Evolutionary conservation across 2,329 filamentous ascomycete genomes (phyloP), one percentile per base, ranked within the genome.

Genomic region (Tolypocladium endophyticum): DNA sequence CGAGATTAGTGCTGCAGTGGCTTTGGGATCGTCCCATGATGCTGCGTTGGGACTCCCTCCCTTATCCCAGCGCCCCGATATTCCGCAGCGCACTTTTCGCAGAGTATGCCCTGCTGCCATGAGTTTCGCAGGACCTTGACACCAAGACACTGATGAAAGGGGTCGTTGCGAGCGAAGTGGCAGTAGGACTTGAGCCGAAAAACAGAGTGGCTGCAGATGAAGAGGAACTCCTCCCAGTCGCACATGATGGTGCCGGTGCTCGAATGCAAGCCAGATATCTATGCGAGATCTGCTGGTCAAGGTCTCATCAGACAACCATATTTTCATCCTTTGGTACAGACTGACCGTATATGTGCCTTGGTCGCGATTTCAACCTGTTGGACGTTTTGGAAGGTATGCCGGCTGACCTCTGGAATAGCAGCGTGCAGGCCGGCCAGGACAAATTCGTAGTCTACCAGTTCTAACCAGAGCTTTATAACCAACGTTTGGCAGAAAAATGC

Each of bases 121-220:
- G 82, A 82, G 62, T 84, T 76, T 30, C 84, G 80, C 61, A 89
- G 78, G 45, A 82, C 82, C 74, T 88, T 87, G 59, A 89, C 82
- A 14, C 85, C 80, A 64, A 82, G 83, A 71, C 89, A 92, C 65
- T 84, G 79, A 69, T 92, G 87, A 62, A 81, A 79, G 0, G 83
- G 83, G 65, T 90, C 85, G 69, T 89, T 90, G 61, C 89, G 85
- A 7, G 88, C 87, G 64, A 85, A 86, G 73, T 92, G 89, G 72
- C 89, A 92, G 72, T 90, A 82, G 30, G 83, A 85, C 68, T 86
- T 84, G 36, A 89, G 76, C 25, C 84, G 81, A 33, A 80, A 73
- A 20, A 76, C 74, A 6, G 77, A 79, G 73, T 90, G 87, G 36
- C 78, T 78, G 74, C 88, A 92, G 57, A 70, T 73, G 70, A 87